phyloP scores from a whole-genome alignment of 2,329 filamentous ascomycete genomes.

The Plenodomus tracheiphilus region DNA sequence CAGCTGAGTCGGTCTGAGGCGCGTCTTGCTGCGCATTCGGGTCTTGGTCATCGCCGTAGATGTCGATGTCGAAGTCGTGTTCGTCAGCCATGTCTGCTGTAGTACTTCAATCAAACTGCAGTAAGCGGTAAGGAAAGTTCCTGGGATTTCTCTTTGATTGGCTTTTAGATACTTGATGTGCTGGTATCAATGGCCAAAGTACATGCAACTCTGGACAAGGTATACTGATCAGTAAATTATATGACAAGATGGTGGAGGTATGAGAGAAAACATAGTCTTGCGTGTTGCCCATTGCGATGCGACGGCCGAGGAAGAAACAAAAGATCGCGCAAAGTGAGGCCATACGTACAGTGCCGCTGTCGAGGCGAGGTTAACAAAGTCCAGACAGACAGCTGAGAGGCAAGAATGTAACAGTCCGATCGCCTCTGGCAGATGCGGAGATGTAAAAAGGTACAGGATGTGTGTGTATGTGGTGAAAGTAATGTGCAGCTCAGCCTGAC shows the following conservation, averaged over 20 bases:
- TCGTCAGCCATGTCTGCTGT: constrained; percentile 57
- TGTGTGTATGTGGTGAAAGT: constrained; percentile 30
- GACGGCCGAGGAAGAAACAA: constrained; percentile 15
- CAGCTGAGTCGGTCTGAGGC: constrained; percentile 24
- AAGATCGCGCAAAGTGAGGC: constrained; percentile 36
- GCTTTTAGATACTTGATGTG: constrained; percentile 45
- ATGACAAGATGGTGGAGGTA: constrained; percentile 18
- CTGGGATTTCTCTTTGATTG: constrained; percentile 41
- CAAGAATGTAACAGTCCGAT: constrained; percentile 39
- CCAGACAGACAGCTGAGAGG: constrained; percentile 39
- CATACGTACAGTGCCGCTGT: constrained; percentile 47
- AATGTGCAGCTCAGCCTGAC: constrained; percentile 33
- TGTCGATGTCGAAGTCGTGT: constrained; percentile 72
- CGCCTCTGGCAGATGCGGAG: constrained; percentile 47
- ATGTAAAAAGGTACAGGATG: constrained; percentile 42
- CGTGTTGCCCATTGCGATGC: constrained; percentile 15
- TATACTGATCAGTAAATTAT: constrained; percentile 42
- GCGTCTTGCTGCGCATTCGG: constrained; percentile 26
- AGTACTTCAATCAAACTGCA: constrained; percentile 28
- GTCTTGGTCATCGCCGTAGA: constrained; percentile 63
- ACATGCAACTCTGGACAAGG: constrained; percentile 43
- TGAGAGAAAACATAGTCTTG: constrained; percentile 10
- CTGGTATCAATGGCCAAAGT: constrained; percentile 41
- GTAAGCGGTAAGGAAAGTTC: constrained; percentile 24
- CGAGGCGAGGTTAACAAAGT: constrained; percentile 33